Percentiles rank a stretch among this genome's conserved stretches.
These are phyloP conservation scores for Hippophae gyantsensis DNA, from an alignment of 306 rosid species.

Conservation along the genomic window DNA sequence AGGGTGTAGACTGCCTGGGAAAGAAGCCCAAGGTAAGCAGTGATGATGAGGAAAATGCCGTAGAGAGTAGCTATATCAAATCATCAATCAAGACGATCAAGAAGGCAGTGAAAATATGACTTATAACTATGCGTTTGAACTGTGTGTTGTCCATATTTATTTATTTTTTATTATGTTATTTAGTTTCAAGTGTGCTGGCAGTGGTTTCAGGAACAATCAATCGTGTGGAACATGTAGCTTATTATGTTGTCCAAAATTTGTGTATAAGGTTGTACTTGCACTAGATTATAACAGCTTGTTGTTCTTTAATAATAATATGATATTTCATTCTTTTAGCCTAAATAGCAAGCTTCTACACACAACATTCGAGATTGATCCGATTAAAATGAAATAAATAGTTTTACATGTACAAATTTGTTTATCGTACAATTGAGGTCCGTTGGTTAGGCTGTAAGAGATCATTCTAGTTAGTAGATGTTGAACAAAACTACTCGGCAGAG, in stretches of 20 bases:
- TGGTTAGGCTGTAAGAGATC: too few relatives aligned
- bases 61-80: conserved; percentile 39
- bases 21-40: conserved; percentile 49
- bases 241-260: conserved; percentile 23
- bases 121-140: background rate
- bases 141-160: conserved; percentile 3
- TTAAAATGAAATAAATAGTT: too few relatives aligned
- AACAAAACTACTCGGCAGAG: too few relatives aligned
- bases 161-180: background rate
- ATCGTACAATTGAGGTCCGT: too few relatives aligned
- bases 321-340: too few relatives aligned
- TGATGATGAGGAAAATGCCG: conserved; percentile 34
- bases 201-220: conserved; percentile 12
- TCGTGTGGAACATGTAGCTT: conserved; percentile 13
- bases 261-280: conserved; percentile 26
- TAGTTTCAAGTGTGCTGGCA: conserved; percentile 18
- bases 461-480: too few relatives aligned
- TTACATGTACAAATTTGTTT: too few relatives aligned
- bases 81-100: conserved; percentile 62
- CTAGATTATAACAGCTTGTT: conserved; percentile 38
- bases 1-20: conserved; percentile 61
- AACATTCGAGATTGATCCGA: too few relatives aligned
- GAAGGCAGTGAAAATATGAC: conserved; percentile 53
- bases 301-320: conserved; percentile 13
- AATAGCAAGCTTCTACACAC: too few relatives aligned